phyloP scores from a whole-genome alignment of 306 rosid genomes.

The Abrus pulchellus region DNA sequence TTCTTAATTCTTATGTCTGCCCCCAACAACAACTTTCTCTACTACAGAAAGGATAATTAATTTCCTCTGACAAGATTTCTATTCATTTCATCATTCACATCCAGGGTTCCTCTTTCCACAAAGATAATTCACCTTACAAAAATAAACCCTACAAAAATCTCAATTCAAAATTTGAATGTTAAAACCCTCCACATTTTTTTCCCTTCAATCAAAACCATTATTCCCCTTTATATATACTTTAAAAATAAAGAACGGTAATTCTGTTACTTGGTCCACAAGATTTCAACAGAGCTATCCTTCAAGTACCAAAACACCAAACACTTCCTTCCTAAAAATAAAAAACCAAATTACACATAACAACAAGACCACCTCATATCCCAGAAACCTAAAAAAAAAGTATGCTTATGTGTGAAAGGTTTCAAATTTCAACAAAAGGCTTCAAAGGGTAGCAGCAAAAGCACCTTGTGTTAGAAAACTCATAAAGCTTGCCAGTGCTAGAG shows the following conservation, averaged over 20 bases:
- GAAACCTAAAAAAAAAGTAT: neutral
- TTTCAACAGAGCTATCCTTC: neutral
- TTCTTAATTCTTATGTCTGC: neutral
- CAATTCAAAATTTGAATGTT: neutral
- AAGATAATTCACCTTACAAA: neutral
- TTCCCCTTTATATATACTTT: neutral
- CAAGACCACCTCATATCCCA: neutral
- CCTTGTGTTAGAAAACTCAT: slow-evolving; percentile 74
- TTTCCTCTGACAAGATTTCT: neutral
- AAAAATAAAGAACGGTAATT: neutral
- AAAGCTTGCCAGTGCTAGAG: slow-evolving; percentile 78
- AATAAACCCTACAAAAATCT: slow-evolving; percentile 25
- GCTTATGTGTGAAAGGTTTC: neutral
- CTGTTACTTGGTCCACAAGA: slow-evolving; percentile 34
- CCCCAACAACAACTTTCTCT: neutral
- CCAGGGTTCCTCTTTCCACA: neutral
- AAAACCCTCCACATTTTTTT: neutral
- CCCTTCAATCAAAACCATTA: neutral
- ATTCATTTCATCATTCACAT: neutral
- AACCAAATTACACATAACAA: neutral
- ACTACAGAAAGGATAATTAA: neutral
- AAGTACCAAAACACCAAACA: neutral
- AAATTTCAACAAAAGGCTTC: neutral
- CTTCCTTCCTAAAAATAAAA: neutral
- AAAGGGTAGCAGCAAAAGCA: slow-evolving; percentile 26